Percentiles rank a stretch among this genome's conserved stretches.
Evolutionary conservation across 2,329 filamentous ascomycete species (phyloP).

Genomic region (Stemphylium vesicarium): DNA sequence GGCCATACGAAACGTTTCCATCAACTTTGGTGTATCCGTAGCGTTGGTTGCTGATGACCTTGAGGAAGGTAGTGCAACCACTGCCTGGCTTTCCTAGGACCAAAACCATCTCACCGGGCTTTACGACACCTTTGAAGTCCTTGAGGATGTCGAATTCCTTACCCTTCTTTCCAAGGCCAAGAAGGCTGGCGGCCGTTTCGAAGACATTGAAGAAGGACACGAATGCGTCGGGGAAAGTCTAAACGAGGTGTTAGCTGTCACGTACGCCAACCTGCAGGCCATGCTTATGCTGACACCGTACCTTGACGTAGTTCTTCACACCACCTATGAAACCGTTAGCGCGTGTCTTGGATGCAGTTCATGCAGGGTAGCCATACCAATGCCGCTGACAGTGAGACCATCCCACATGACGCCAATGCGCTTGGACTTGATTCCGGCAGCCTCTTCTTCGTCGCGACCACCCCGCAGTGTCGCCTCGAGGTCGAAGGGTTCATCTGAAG

Average conservation of each 20-base stretch:
- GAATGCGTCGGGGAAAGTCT: slow-evolving; percentile 80
- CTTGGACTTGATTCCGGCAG: slow-evolving; percentile 81
- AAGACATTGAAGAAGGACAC: slow-evolving; percentile 78
- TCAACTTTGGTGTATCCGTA: slow-evolving; percentile 65
- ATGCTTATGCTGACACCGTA: slow-evolving; percentile 11
- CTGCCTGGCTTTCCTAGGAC: slow-evolving; percentile 78
- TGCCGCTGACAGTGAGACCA: slow-evolving; percentile 74
- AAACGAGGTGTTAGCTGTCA: slow-evolving; percentile 16
- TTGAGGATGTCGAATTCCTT: slow-evolving; percentile 76
- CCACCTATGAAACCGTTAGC: slow-evolving; percentile 51
- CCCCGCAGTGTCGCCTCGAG: slow-evolving; percentile 76
- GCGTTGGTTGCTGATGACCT: slow-evolving; percentile 61
- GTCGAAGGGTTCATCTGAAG: slow-evolving; percentile 67
- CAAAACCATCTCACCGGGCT: slow-evolving; percentile 85
- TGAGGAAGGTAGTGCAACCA: slow-evolving; percentile 62
- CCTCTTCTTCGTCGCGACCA: slow-evolving; percentile 71
- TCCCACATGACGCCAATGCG: slow-evolving; percentile 78
- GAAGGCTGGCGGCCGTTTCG: slow-evolving; percentile 66
- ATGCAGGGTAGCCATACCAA: slow-evolving; percentile 53
- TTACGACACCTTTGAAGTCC: slow-evolving; percentile 65
- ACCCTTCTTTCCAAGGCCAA: slow-evolving; percentile 72
- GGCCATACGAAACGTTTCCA: slow-evolving; percentile 79
- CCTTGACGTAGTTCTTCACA: slow-evolving; percentile 69
- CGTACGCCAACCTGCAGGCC: slow-evolving; percentile 16
- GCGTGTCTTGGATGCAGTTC: not conserved